Evolutionary conservation across 202 grass and related monocot genomes (phyloP).

Genomic region (Bolboschoenoplectus hybrid): DNA sequence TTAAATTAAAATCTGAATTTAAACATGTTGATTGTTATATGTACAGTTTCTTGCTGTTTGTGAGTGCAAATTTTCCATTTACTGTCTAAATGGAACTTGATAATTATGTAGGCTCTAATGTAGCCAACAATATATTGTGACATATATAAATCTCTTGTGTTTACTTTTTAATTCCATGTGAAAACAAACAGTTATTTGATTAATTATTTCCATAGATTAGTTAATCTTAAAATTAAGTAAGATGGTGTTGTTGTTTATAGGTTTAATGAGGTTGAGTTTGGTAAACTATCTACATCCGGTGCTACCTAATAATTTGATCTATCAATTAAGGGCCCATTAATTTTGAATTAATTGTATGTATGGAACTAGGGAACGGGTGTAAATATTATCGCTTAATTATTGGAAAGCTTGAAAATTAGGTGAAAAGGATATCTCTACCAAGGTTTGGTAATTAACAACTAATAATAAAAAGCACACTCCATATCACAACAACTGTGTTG

Average conservation of each 20-base stretch:
- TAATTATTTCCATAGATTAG: neutral
- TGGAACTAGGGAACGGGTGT: neutral
- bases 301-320: slow-evolving; percentile 7
- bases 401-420: neutral
- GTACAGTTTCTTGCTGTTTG: neutral
- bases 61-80: neutral
- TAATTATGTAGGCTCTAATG: slow-evolving; percentile 15
- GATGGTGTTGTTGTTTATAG: neutral
- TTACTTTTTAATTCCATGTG: neutral
- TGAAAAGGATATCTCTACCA: slow-evolving; percentile 8
- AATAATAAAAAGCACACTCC: neutral
- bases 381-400: neutral
- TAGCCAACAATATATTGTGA: neutral
- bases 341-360: neutral
- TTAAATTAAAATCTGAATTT: slow-evolving; percentile 1
- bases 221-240: neutral
- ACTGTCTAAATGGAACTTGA: neutral
- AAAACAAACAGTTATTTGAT: neutral
- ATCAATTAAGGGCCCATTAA: neutral
- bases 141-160: neutral
- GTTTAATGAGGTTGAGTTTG: slow-evolving; percentile 20
- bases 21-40: neutral
- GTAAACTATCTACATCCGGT: neutral
- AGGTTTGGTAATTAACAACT: neutral
- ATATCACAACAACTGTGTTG: neutral